Conservation (phyloP, 176 grass and related monocot species). For the Oryza glumipatula region DNA sequence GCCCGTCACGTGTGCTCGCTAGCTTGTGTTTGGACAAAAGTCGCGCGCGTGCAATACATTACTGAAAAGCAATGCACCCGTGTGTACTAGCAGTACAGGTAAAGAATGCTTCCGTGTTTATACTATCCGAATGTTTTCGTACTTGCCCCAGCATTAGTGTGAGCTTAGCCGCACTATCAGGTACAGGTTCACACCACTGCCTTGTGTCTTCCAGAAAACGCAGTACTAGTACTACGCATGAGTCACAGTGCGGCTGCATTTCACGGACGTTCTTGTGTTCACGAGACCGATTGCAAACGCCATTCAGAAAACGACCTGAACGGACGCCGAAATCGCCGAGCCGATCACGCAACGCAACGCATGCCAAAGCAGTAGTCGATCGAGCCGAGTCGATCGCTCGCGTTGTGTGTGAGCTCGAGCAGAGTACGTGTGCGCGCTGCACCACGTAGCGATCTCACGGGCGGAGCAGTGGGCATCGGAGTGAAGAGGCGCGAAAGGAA, state of each 20-base stretch:
- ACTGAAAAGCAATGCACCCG: slow-evolving; percentile 1
- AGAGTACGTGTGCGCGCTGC: too few relatives aligned
- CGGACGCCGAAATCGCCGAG: not conserved
- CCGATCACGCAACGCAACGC: not conserved
- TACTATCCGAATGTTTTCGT: not conserved
- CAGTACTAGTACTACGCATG: not conserved
- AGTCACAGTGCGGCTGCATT: not conserved
- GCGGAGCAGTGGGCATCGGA: not conserved
- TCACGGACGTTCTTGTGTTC: not conserved
- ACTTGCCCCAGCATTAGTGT: not conserved
- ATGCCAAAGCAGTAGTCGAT: not conserved
- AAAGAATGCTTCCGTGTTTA: slow-evolving; percentile 7
- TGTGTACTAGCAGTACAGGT: slow-evolving; percentile 4
- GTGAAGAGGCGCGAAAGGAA: slow-evolving; percentile 35
- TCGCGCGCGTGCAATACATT: not conserved
- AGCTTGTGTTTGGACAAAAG: not conserved
- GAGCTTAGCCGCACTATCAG: not conserved
- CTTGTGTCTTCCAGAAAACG: not conserved
- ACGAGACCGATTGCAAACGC: not conserved
- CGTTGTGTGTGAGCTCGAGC: too few relatives aligned
- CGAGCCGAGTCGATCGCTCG: not conserved
- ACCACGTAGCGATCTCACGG: slow-evolving; percentile 12
- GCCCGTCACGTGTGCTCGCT: slow-evolving; percentile 16
- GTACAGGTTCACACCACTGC: not conserved
- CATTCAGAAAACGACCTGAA: not conserved